Base-by-base conservation (phyloP, 2,329 filamentous ascomycete genomes). In the Claviceps monticola region DNA sequence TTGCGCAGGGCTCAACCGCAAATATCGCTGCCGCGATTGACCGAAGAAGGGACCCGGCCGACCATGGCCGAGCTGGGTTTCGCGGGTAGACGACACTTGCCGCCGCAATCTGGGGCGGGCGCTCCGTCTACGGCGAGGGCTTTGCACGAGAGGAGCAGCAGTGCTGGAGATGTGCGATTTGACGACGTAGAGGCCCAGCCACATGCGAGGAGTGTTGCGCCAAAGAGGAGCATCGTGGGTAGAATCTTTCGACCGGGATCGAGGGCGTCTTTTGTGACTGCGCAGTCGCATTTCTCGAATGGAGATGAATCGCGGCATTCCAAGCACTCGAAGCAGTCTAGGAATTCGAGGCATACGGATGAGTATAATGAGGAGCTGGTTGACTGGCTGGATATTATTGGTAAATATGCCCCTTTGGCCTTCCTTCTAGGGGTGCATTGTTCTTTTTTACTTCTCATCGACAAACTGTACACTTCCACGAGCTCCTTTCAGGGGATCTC, bases 371-470 rank as follows among this genome's bases (percentile, higher is more conserved):
- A 66, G n/a, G 59, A 67, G 21, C 46, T 71, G 47, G 68, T 71
- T 4, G 68, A 71, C 45, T 68, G 64, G 58, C 56, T 71, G 6
- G 68, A 70, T 49, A 67, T 66, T 13, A 66, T 71, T 39, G 68
- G 68, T 69, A 60, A 50, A 62, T 1, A 4, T 29, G 6, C 36
- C 26, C 16, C 6, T 11, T 7, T 29, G 14, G 26, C 5, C 6
- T 39, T 14, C 17, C 19, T 29, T 47, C 21, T 37, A 11, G 3
- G 29, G 29, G 29, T 9, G 21, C 9, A 34, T 34, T 11, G 29
- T 43, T 9, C 11, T 44, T 49, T 34, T 19, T 4, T 41, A 29
- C 26, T 29, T 29, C 5, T 41, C 26, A 17, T 7, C 19, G 9
- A 21, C 9, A 21, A 19, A 5, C n/a, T 11, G 13, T 13, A 19